Evolutionary conservation across 176 grass and related monocot species (phyloP), one percentile per base, ranked within the genome.

Genomic region (Poa pratensis): DNA sequence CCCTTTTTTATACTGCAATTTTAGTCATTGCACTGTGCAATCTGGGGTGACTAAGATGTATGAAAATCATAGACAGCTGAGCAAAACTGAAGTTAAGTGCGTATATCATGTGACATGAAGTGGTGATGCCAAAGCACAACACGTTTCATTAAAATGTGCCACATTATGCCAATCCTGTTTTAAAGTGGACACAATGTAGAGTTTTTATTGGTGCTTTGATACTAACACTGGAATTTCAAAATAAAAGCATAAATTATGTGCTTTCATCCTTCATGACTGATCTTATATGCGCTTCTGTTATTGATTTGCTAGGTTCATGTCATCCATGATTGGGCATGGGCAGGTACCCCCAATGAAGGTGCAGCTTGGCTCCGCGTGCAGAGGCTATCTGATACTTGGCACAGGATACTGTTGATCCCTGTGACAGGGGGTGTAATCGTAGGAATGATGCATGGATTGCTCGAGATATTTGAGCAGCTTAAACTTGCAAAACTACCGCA

Each of bases 291-390:
- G 62, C n/a, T 85, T 23, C 22, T 27, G 24, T 79, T 54, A 86
- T 90, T 69, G 6, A 58, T 84, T 91, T 80, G 18, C 57, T 87
- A 94, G 95, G 95, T 98, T 76, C 91, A 95, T 87, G 93, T 98
- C 37, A 98, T 98, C 85, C 93, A 95, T 90, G 93, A 95, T 73
- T 98, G 96, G 93, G 96, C 96, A 83, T 98, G 96, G 96, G 87
- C 96, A 72, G 96, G 96, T 81, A 98, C 93, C 9, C 96, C 96
- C 35, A 94, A 93, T 11, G 96, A 98, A 80, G 93, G 96, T 14
- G 96, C 96, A 52, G 96, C 96, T 88, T 98, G 96, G 96, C 96
- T 98, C 16, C 93, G 96, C 3, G 55, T 98, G 28, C 93, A 98
- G 82, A 94, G 91, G 67, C 13, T 98, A 50, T 86, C 91, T 80